Conservation (phyloP, 2,329 filamentous ascomycete species). For the Neoarthrinium moseri region DNA sequence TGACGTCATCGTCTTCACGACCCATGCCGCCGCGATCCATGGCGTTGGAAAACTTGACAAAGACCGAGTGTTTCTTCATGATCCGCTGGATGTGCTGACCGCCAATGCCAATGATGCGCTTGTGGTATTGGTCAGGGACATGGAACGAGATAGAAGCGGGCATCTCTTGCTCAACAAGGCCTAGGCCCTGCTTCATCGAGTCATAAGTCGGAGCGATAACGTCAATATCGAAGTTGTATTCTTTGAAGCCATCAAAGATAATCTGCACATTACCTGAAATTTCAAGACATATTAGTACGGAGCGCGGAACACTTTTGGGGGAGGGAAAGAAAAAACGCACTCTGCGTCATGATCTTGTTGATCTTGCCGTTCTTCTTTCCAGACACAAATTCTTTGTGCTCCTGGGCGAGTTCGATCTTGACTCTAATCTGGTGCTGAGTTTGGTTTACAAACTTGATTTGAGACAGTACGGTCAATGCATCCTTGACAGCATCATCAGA, state of each 20-base stretch:
- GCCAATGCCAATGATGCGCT: conserved; percentile 97
- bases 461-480: conserved; percentile 90
- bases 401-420: conserved; percentile 97
- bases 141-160: conserved; percentile 98
- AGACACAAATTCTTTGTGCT: conserved; percentile 99
- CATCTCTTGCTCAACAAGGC: conserved; percentile 97
- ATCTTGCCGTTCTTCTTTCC: conserved; percentile 99
- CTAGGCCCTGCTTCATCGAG: conserved; percentile 87
- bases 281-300: too few relatives aligned
- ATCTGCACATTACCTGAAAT: conserved; percentile 92
- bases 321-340: conserved; percentile 39
- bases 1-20: conserved; percentile 96
- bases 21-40: conserved; percentile 94
- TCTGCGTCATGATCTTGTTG: conserved; percentile 99
- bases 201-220: conserved; percentile 91
- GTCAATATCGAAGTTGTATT: conserved; percentile 99
- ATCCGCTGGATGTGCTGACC: conserved; percentile 98
- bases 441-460: conserved; percentile 84
- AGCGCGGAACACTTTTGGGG: conserved; percentile 21
- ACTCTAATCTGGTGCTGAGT: conserved; percentile 91
- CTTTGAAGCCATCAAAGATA: conserved; percentile 98
- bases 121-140: conserved; percentile 98
- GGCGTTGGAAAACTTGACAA: conserved; percentile 98
- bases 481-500: conserved; percentile 96
- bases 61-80: conserved; percentile 99